Percentiles rank a stretch among this genome's conserved stretches.
These are phyloP conservation scores for Pyrenopolyporus hunteri DNA, from an alignment of 495 filamentous ascomycete genomes.

Conservation along the genomic window DNA sequence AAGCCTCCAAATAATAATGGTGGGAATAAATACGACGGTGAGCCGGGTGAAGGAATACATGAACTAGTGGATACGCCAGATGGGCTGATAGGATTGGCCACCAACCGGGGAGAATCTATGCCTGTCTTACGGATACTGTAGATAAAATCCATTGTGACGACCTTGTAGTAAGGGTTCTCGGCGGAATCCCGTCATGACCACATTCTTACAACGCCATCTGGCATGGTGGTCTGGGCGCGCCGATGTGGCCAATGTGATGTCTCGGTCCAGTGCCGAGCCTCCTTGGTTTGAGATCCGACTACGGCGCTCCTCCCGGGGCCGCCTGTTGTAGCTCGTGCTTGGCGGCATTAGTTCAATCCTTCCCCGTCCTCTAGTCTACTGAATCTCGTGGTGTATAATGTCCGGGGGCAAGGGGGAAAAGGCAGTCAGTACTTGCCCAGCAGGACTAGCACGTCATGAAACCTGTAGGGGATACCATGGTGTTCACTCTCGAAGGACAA, in stretches of 20 bases:
- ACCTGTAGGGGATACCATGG: slow-evolving; percentile 1
- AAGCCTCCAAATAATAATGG: neutral
- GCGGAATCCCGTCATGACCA: neutral
- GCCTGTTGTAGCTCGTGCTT: slow-evolving; percentile 19
- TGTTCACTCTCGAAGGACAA: neutral
- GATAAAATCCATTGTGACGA: slow-evolving; percentile 2
- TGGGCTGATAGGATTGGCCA: neutral
- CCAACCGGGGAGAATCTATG: neutral
- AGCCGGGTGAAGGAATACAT: neutral
- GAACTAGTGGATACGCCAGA: neutral
- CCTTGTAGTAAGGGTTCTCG: neutral
- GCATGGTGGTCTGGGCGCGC: slow-evolving; percentile 3
- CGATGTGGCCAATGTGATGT: slow-evolving; percentile 16
- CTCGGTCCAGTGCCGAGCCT: slow-evolving; percentile 17
- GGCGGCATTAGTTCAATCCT: neutral
- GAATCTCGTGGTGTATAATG: too few species aligned
- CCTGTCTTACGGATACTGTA: neutral
- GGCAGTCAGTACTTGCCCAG: slow-evolving; percentile 4
- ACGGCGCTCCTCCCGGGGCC: slow-evolving; percentile 20
- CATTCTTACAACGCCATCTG: slow-evolving; percentile 2
- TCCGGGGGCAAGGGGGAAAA: too few species aligned
- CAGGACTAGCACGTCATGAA: neutral
- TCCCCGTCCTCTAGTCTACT: neutral
- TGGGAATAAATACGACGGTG: neutral
- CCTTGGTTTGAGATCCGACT: slow-evolving; percentile 10